Conservation (phyloP, 768 basidiomycete species). For the Tricholoma sp. region DNA sequence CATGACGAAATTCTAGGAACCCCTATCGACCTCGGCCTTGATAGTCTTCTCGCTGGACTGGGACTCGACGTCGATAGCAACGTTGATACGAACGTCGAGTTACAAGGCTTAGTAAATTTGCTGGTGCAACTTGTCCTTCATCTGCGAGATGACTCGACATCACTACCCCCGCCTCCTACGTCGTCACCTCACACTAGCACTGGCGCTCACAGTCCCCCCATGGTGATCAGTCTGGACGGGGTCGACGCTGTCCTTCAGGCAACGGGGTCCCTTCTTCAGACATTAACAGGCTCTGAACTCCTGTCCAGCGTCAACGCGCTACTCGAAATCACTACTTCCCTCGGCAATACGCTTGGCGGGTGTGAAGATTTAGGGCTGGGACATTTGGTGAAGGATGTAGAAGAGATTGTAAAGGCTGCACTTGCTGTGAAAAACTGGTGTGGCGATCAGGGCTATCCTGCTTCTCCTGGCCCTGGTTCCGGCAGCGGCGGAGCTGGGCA, state of each 20-base stretch:
- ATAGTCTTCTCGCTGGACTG: conserved; percentile 7
- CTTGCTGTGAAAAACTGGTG: conserved; percentile 12
- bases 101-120: conserved; percentile 6
- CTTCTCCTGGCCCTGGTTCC: neutral
- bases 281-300: conserved; percentile 6
- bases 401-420: conserved; percentile 8
- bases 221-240: neutral
- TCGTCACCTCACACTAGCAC: neutral
- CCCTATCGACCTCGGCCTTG: conserved; percentile 10
- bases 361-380: conserved; percentile 10
- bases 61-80: conserved; percentile 3
- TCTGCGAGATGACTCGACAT: conserved; percentile 8
- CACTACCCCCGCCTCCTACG: conserved; percentile 6
- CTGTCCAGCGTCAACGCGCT: conserved; percentile 7
- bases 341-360: conserved; percentile 6
- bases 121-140: conserved; percentile 9
- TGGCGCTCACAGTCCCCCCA: neutral
- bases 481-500: neutral
- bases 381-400: conserved; percentile 6
- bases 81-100: conserved; percentile 2
- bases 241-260: conserved; percentile 12
- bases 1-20: neutral
- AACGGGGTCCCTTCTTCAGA: conserved; percentile 10
- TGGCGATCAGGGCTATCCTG: neutral
- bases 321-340: conserved; percentile 1